A percentile compares a stretch with the other conserved stretches of the same genome.
These are phyloP conservation scores for Musa beccarii DNA, from an alignment of 176 grass and related monocot genomes.

Conservation along the genomic window DNA sequence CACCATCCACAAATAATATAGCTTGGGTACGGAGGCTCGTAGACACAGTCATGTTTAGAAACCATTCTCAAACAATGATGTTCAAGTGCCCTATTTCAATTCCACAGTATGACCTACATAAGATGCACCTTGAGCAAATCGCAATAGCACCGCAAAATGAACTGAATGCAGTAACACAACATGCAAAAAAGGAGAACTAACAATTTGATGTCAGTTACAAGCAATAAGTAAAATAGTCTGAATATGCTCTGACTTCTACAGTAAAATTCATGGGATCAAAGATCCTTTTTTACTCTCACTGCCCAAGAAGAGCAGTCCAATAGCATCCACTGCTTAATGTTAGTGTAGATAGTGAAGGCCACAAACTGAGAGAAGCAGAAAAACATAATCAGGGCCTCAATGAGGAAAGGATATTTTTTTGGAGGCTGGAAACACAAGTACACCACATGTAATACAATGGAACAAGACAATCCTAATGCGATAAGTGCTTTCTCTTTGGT, in stretches of 20 bases:
- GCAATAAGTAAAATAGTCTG: neutral
- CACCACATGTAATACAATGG: constrained; percentile 39
- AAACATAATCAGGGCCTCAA: constrained; percentile 82
- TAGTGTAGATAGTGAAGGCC: constrained; percentile 53
- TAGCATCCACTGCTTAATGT: constrained; percentile 71
- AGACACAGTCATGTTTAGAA: too few relatives aligned
- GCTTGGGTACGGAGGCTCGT: too few relatives aligned
- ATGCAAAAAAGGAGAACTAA: too few relatives aligned
- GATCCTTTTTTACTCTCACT: constrained; percentile 56
- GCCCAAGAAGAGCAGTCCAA: constrained; percentile 33
- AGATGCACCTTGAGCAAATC: too few relatives aligned
- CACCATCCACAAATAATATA: too few relatives aligned
- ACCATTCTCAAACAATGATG: too few relatives aligned
- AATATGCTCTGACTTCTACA: neutral
- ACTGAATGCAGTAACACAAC: too few relatives aligned
- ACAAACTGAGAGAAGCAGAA: constrained; percentile 86
- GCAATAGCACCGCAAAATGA: too few relatives aligned
- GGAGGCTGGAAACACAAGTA: constrained; percentile 64
- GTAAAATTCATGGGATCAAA: constrained; percentile 34
- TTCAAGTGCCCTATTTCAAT: too few relatives aligned
- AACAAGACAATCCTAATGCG: constrained; percentile 40
- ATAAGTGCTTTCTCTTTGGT: constrained; percentile 30
- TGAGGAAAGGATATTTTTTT: constrained; percentile 71
- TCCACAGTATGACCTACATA: too few relatives aligned
- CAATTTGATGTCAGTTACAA: too few relatives aligned